These are phyloP conservation scores for Neurospora discreta DNA, from an alignment of 495 filamentous ascomycete species.

Conservation along the genomic window DNA sequence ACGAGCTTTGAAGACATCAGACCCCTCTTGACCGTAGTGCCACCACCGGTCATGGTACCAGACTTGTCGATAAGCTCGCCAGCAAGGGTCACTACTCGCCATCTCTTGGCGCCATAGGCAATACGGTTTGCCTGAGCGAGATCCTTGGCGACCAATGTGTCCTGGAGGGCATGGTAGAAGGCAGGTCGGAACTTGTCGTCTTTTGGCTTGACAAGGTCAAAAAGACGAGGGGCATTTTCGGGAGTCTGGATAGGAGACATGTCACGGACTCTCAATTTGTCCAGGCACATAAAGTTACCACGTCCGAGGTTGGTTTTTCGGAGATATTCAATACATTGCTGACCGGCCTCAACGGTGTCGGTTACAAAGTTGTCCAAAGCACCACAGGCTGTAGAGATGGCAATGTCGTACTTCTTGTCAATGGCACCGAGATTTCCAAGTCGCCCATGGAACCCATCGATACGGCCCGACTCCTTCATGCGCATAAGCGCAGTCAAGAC, in stretches of 20 bases:
- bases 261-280: constrained; percentile 69
- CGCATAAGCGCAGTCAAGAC: constrained; percentile 87
- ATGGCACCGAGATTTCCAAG: constrained; percentile 94
- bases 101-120: constrained; percentile 82
- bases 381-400: constrained; percentile 92
- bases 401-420: constrained; percentile 87
- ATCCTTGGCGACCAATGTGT: constrained; percentile 88
- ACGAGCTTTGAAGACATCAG: constrained; percentile 93
- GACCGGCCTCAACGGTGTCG: constrained; percentile 85
- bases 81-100: constrained; percentile 91
- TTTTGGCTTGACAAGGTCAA: constrained; percentile 85
- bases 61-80: constrained; percentile 94
- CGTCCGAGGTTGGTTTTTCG: constrained; percentile 96
- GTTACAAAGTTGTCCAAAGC: constrained; percentile 90
- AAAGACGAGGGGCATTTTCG: constrained; percentile 82
- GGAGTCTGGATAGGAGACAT: constrained; percentile 73
- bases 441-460: constrained; percentile 91
- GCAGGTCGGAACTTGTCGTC: constrained; percentile 79
- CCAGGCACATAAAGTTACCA: constrained; percentile 91
- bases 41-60: constrained; percentile 97
- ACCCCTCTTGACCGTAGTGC: constrained; percentile 74
- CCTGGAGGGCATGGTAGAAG: constrained; percentile 86
- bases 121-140: constrained; percentile 91
- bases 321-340: constrained; percentile 95
- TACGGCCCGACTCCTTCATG: constrained; percentile 88